A percentile compares a stretch with the other conserved stretches of the same genome.
phyloP scores from a whole-genome alignment of 148 eudicot genomes.

The Chenopodium quinoa region DNA sequence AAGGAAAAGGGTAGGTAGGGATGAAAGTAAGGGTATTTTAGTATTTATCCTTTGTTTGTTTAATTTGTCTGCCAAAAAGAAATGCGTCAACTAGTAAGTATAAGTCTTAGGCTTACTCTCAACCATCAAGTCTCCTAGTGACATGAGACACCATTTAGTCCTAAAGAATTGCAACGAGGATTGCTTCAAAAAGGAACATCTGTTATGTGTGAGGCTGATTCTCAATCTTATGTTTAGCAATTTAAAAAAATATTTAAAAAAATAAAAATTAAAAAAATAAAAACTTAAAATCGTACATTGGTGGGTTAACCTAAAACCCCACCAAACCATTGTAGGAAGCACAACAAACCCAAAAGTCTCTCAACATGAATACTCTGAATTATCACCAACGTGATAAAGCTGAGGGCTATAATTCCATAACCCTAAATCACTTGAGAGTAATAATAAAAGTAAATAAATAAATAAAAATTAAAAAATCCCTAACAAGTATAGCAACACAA shows the following conservation, averaged over 20 bases:
- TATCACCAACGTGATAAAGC: not conserved
- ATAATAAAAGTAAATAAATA: too few species aligned
- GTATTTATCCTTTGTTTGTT: too few species aligned
- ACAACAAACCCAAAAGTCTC: not conserved
- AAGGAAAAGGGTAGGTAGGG: too few species aligned
- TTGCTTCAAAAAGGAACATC: not conserved
- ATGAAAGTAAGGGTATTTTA: too few species aligned
- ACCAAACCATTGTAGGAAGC: not conserved
- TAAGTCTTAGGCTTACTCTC: not conserved
- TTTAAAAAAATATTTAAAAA: too few species aligned
- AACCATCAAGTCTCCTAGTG: not conserved
- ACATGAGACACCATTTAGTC: not conserved
- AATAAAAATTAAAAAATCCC: too few species aligned
- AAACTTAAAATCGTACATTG: not conserved
- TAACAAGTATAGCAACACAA: not conserved
- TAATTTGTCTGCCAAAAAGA: too few species aligned
- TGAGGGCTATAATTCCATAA: not conserved
- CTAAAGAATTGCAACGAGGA: not conserved
- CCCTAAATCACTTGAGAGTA: not conserved
- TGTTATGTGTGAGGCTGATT: not conserved
- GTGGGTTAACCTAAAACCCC: not conserved
- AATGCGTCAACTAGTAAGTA: too few species aligned
- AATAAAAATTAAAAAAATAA: not conserved
- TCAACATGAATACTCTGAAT: not conserved
- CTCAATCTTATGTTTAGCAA: not conserved